Evolutionary conservation across 345 rosid genomes (phyloP).

Genomic region (Boechera divaricarpa): DNA sequence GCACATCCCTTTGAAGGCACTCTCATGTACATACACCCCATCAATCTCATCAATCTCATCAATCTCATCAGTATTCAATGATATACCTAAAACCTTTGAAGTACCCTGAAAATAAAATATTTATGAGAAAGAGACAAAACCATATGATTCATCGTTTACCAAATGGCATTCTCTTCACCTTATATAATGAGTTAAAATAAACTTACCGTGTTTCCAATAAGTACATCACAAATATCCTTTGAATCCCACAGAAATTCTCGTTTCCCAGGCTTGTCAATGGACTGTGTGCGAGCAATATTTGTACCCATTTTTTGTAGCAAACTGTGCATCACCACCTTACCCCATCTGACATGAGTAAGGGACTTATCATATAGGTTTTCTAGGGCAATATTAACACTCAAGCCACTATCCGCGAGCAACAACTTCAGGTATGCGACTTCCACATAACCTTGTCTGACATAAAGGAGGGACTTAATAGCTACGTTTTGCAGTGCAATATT

Average conservation of each 20-base stretch:
- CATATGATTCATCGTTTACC: too few species aligned
- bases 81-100: slow-evolving; percentile 26
- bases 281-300: slow-evolving; percentile 26
- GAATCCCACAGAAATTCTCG: slow-evolving; percentile 31
- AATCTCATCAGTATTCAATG: slow-evolving; percentile 3
- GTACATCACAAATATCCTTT: slow-evolving; percentile 14
- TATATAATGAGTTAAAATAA: too few species aligned
- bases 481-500: too few species aligned
- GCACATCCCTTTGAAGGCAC: slow-evolving; percentile 9
- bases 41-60: background rate
- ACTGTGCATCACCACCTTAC: slow-evolving; percentile 29
- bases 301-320: slow-evolving; percentile 41
- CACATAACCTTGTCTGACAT: too few species aligned
- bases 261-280: slow-evolving; percentile 10
- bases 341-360: background rate
- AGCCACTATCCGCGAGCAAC: too few species aligned
- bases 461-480: too few species aligned
- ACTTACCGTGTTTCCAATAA: slow-evolving; percentile 25
- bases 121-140: too few species aligned
- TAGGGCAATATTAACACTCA: too few species aligned
- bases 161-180: too few species aligned
- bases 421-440: too few species aligned
- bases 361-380: slow-evolving; percentile 32
- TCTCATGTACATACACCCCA: background rate
- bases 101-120: slow-evolving; percentile 32